Evolutionary conservation across 2,329 filamentous ascomycete genomes (phyloP), one percentile per base, ranked within the genome.

Genomic region (Penicillium polonicum): DNA sequence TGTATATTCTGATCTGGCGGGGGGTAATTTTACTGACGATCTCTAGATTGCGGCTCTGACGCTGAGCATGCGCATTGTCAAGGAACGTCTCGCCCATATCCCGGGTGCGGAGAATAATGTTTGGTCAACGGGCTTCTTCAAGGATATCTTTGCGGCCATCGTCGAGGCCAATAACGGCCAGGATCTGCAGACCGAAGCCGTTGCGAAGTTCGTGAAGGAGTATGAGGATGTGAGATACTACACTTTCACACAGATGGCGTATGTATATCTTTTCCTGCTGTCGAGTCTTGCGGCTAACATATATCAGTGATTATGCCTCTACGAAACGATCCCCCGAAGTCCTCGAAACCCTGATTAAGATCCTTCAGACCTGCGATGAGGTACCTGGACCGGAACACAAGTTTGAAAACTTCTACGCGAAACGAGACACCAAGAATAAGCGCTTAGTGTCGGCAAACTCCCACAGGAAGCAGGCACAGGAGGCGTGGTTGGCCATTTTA

Each of bases 161-260:
- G 70, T 96, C 19, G 76, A 80, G 31, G 79, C 84, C 5, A 78
- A 80, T 29, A 79, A 83, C 42, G 79, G 82, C 21, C 82, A 85
- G 39, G 80, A 83, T 36, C 79, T 88, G n/a, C 83, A 86, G 50
- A 81, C 85, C 46, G 87, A 91, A 55, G 97, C 93, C 51, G 80
- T 88, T 27, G 84, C 90, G 57, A 91, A 91, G 64, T 97, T 87
- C 71, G 81, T 92, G 49, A 87, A 90, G 71, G 82, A 88, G 72
- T 92, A 88, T 70, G 89, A 94, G 68, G 94, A 97, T 73, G 82
- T 97, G 59, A 83, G 91, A 62, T 96, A 88, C 73, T 91, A 89
- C 73, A 91, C 91, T 0, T 90, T 96, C 70, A 82, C 87, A 67
- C 84, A 85, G 15, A 79, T 96, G 65, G 84, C 84, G 88, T 91